Conservation (phyloP, 2,329 filamentous ascomycete species). For the Pseudogymnoascus sp. region DNA sequence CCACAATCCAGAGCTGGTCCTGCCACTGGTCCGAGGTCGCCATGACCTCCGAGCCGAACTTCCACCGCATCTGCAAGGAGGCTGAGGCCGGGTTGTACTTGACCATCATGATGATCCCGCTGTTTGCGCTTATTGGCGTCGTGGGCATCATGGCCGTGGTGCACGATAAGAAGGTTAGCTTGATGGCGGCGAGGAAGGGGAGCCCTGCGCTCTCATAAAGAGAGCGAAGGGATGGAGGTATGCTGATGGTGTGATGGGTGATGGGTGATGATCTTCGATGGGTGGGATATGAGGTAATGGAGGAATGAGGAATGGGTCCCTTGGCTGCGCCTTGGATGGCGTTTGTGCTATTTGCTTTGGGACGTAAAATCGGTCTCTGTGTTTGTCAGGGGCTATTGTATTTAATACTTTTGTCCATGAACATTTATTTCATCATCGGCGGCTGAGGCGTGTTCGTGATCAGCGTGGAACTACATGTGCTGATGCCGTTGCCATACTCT, state of each 20-base stretch:
- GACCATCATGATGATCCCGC: conserved; percentile 46
- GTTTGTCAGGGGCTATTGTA: conserved; percentile 1
- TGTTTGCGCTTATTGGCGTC: conserved; percentile 38
- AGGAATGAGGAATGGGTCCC: not conserved
- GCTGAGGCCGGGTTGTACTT: conserved; percentile 46
- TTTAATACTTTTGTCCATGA: conserved; percentile 1
- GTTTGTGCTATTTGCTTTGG: not conserved
- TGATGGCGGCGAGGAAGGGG: conserved; percentile 23
- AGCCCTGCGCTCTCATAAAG: conserved; percentile 24
- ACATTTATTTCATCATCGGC: not conserved
- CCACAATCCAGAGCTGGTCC: conserved; percentile 53
- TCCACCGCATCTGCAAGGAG: conserved; percentile 47
- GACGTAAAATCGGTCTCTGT: not conserved
- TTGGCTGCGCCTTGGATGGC: conserved; percentile 1
- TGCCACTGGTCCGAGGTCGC: conserved; percentile 49
- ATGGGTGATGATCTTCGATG: not conserved
- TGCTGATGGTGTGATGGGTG: not conserved
- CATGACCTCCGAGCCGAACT: conserved; percentile 45
- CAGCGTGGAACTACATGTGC: not conserved
- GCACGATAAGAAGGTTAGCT: conserved; percentile 33
- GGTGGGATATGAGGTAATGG: not conserved
- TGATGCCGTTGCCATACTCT: not conserved
- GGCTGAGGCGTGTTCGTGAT: not conserved
- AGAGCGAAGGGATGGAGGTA: not conserved
- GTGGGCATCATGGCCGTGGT: conserved; percentile 37